Conservation (phyloP, 78 protist genomes). For the Neovahlkampfia damariscottae region DNA sequence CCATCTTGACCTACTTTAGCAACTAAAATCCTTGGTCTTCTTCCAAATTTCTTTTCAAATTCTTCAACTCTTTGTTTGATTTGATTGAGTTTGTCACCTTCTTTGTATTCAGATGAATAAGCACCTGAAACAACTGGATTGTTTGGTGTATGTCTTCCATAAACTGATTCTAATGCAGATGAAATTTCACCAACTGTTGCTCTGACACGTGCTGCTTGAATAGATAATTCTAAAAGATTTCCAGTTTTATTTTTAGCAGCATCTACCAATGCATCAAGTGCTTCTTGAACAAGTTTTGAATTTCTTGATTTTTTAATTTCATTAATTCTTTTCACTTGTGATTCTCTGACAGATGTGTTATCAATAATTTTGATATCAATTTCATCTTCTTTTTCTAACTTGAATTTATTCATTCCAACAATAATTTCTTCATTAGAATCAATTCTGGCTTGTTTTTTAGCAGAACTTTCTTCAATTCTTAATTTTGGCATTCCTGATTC, state of each 20-base stretch:
- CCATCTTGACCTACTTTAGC: constrained; percentile 98
- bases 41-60: constrained; percentile 55
- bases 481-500: constrained; percentile 84
- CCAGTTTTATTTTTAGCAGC: constrained; percentile 21
- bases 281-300: not conserved
- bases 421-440: constrained; percentile 77
- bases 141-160: constrained; percentile 33
- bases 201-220: constrained; percentile 77
- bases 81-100: not conserved
- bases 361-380: constrained; percentile 61
- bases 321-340: constrained; percentile 22
- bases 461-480: constrained; percentile 89
- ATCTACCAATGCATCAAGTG: constrained; percentile 44
- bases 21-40: constrained; percentile 85
- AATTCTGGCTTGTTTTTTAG: constrained; percentile 81
- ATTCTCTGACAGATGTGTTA: constrained; percentile 42
- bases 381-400: constrained; percentile 28
- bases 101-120: constrained; percentile 27
- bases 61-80: constrained; percentile 17
- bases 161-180: constrained; percentile 64
- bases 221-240: constrained; percentile 52
- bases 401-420: constrained; percentile 90
- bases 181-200: constrained; percentile 92
- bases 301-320: not conserved
- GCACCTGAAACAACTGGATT: constrained; percentile 61